These are phyloP conservation scores for Hawksworthiomyces lignivorus DNA, from an alignment of 2,329 filamentous ascomycete genomes.

Conservation along the genomic window DNA sequence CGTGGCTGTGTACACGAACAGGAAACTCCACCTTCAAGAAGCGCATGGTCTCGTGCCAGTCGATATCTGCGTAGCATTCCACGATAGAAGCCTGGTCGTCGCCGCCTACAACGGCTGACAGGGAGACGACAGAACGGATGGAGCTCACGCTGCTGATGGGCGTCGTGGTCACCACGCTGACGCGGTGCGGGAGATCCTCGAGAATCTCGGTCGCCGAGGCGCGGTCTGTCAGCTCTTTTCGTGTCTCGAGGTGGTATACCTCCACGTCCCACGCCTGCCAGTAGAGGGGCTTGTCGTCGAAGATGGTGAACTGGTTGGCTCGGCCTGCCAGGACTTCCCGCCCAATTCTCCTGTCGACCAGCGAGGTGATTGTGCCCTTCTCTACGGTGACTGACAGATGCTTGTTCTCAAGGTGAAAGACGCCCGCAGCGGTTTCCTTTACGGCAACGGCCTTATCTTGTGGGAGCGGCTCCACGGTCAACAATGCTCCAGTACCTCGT, in stretches of 20 bases:
- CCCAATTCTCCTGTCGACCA: slow-evolving; percentile 65
- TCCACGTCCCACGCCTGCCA: slow-evolving; percentile 99
- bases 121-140: slow-evolving; percentile 76
- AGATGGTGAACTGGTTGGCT: slow-evolving; percentile 87
- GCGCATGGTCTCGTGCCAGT: slow-evolving; percentile 95
- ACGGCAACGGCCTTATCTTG: slow-evolving; percentile 43
- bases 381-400: slow-evolving; percentile 67
- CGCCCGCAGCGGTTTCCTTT: slow-evolving; percentile 43
- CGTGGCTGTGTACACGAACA: slow-evolving; percentile 80
- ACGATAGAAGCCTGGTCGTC: slow-evolving; percentile 61
- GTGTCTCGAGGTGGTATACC: slow-evolving; percentile 85
- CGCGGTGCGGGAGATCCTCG: slow-evolving; percentile 65
- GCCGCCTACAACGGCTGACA: slow-evolving; percentile 53
- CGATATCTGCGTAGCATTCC: slow-evolving; percentile 80
- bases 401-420: slow-evolving; percentile 73
- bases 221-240: slow-evolving; percentile 64
- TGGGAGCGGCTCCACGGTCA: slow-evolving; percentile 45
- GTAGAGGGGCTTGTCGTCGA: slow-evolving; percentile 94
- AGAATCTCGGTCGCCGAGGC: slow-evolving; percentile 63
- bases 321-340: slow-evolving; percentile 76
- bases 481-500: slow-evolving; percentile 45
- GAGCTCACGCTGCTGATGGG: slow-evolving; percentile 82
- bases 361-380: slow-evolving; percentile 71
- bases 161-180: slow-evolving; percentile 75
- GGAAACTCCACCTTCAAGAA: slow-evolving; percentile 99